These are phyloP conservation scores for Sphaerobolus stellatus DNA, from an alignment of 1,284 basidiomycete genomes.

Conservation along the genomic window DNA sequence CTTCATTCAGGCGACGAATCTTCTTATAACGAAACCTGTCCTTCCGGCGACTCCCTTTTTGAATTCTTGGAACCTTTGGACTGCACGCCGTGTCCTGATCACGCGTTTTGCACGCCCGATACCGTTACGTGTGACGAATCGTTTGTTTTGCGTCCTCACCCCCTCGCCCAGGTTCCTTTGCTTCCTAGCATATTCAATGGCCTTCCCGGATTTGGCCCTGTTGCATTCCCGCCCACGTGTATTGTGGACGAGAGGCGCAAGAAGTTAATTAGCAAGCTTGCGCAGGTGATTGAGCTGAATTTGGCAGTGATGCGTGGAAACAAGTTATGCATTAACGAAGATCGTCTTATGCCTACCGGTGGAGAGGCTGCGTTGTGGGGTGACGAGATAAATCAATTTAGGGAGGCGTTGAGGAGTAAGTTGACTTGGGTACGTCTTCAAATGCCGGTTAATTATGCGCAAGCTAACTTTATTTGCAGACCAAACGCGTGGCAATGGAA, in stretches of 20 bases:
- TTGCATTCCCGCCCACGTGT: conserved; percentile 80
- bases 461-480: conserved; percentile 11
- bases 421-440: too few species aligned
- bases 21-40: conserved; percentile 36
- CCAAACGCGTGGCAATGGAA: conserved; percentile 50
- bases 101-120: conserved; percentile 70
- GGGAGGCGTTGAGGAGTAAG: too few species aligned
- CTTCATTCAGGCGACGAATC: conserved; percentile 3
- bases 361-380: conserved; percentile 78
- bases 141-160: conserved; percentile 68
- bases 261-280: conserved; percentile 74
- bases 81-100: conserved; percentile 86
- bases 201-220: conserved; percentile 73
- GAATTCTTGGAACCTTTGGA: conserved; percentile 59
- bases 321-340: conserved; percentile 63
- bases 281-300: conserved; percentile 67
- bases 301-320: conserved; percentile 71
- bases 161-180: conserved; percentile 48
- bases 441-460: too few species aligned
- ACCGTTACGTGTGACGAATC: conserved; percentile 72
- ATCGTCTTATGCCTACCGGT: conserved; percentile 39
- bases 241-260: conserved; percentile 81
- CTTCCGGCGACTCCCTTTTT: conserved; percentile 53
- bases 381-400: conserved; percentile 50
- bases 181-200: conserved; percentile 62